Conservation (phyloP, 2,329 filamentous ascomycete genomes). For the Sclerotinia sclerotiorum region DNA sequence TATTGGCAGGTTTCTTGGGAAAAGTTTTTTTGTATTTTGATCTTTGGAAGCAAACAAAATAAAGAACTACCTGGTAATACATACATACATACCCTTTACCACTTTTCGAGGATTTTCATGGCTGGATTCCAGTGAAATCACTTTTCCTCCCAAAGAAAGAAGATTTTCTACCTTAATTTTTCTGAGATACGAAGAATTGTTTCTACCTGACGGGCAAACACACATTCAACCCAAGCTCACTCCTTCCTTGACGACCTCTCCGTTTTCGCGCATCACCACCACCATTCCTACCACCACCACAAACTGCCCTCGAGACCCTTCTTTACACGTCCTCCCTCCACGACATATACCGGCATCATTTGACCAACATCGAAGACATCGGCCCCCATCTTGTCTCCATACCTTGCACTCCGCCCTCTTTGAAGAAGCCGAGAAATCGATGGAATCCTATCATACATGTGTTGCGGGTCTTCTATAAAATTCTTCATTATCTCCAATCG, state of each 20-base stretch:
- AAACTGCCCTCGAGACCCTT: conserved; percentile 16
- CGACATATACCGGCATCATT: conserved; percentile 16
- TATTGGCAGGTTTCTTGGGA: conserved; percentile 19
- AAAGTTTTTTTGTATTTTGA: conserved; percentile 21
- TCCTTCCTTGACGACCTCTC: conserved; percentile 10
- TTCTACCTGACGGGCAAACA: conserved; percentile 13
- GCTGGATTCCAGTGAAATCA: conserved; percentile 38
- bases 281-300: neutral
- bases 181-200: conserved; percentile 12
- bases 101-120: conserved; percentile 32
- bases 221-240: conserved; percentile 13
- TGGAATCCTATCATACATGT: conserved; percentile 17
- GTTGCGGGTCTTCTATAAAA: conserved; percentile 12
- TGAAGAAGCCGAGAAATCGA: neutral
- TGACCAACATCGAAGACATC: conserved; percentile 15
- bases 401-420: conserved; percentile 4
- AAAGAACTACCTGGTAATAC: conserved; percentile 9
- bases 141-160: conserved; percentile 18
- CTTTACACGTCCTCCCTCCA: conserved; percentile 10
- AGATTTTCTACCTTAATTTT: conserved; percentile 13
- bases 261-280: conserved; percentile 7
- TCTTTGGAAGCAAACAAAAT: conserved; percentile 20
- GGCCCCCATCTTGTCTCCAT: conserved; percentile 14
- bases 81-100: conserved; percentile 10
- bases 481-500: neutral